Evolutionary conservation across 257 asterid genomes (phyloP).

Genomic region (Solanum gandarillasii): DNA sequence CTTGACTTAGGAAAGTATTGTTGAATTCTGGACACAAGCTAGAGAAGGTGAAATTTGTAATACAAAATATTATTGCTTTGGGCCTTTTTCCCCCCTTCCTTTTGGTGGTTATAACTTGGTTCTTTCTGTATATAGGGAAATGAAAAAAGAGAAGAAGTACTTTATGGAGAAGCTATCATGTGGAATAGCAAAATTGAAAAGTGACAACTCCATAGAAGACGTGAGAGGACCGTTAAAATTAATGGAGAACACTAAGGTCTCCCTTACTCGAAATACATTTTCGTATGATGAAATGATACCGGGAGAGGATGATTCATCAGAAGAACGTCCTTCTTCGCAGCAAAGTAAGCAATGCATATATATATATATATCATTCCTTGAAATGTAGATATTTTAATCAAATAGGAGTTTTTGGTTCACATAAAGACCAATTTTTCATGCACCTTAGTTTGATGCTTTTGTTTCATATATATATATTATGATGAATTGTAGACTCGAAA

Average conservation of each 20-base stretch:
- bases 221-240: slow-evolving; percentile 28
- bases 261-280: slow-evolving; percentile 11
- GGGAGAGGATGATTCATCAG: slow-evolving; percentile 29
- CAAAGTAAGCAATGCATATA: slow-evolving; percentile 10
- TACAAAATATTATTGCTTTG: no score
- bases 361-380: not conserved
- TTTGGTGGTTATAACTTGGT: not conserved
- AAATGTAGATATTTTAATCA: not conserved
- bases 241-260: not conserved
- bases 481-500: not conserved
- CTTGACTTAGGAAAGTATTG: no score
- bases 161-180: slow-evolving; percentile 50
- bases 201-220: slow-evolving; percentile 24
- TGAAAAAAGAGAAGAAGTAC: slow-evolving; percentile 61
- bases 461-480: not conserved
- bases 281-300: slow-evolving; percentile 71
- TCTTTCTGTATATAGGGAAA: slow-evolving; percentile 25
- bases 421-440: not conserved
- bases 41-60: no score
- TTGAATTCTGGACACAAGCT: no score
- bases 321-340: slow-evolving; percentile 15
- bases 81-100: no score
- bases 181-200: slow-evolving; percentile 45
- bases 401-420: not conserved
- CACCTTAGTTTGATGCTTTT: not conserved